phyloP scores from a whole-genome alignment of 2,329 filamentous ascomycete species.

The Fusarium sp. region DNA sequence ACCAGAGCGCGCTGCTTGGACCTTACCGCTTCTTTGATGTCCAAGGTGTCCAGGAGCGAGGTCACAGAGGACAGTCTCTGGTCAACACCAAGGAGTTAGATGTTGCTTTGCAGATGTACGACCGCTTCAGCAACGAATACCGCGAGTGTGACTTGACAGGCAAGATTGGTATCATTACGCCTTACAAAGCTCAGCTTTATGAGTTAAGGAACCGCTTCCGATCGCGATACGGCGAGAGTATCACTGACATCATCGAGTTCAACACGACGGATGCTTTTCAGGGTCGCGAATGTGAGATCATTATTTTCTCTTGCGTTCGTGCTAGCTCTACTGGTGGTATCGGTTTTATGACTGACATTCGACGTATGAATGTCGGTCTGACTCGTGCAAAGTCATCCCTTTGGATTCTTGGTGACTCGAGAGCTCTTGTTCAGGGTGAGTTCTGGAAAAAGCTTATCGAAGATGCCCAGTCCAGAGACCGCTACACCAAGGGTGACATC shows the following conservation, averaged over 20 bases:
- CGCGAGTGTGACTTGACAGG: slow-evolving; percentile 74
- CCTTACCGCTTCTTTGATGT: slow-evolving; percentile 99
- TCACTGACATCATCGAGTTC: slow-evolving; percentile 88
- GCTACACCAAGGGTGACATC: slow-evolving; percentile 78
- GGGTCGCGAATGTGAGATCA: slow-evolving; percentile 95
- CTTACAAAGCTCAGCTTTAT: slow-evolving; percentile 92
- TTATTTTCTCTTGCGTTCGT: slow-evolving; percentile 98
- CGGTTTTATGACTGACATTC: slow-evolving; percentile 97
- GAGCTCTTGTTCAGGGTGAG: slow-evolving; percentile 84
- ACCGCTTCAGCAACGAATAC: slow-evolving; percentile 81
- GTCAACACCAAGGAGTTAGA: slow-evolving; percentile 90
- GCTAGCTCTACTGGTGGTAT: slow-evolving; percentile 93
- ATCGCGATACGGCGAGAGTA: slow-evolving; percentile 76
- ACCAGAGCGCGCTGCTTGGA: slow-evolving; percentile 80
- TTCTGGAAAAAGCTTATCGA: slow-evolving; percentile 91
- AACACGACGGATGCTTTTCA: slow-evolving; percentile 99
- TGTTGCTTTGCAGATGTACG: slow-evolving; percentile 86
- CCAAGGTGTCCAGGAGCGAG: slow-evolving; percentile 83
- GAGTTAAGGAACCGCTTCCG: slow-evolving; percentile 82
- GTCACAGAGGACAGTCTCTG: slow-evolving; percentile 86
- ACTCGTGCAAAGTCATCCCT: slow-evolving; percentile 96
- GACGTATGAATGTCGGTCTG: slow-evolving; percentile 98
- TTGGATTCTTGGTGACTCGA: slow-evolving; percentile 94
- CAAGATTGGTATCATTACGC: slow-evolving; percentile 97
- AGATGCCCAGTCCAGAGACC: slow-evolving; percentile 78